Conservation (phyloP, 306 rosid genomes). For the Pterocarpus santalinus region DNA sequence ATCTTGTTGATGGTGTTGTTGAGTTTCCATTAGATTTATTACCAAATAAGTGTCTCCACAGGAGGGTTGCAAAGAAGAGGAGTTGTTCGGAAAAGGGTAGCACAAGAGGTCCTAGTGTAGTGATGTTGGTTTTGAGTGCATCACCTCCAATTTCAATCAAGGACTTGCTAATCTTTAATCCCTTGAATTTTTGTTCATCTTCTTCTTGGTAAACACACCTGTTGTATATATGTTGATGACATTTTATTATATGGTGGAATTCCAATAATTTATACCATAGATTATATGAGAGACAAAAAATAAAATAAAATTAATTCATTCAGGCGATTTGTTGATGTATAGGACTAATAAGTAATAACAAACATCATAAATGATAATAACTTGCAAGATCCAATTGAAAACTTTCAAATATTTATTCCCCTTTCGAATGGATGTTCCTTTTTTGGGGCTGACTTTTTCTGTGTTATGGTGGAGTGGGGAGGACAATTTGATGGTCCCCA, state of each 20-base stretch:
- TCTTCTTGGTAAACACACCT: constrained; percentile 97
- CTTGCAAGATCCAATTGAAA: too few species aligned
- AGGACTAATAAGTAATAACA: not conserved
- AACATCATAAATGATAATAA: not conserved
- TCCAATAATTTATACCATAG: not conserved
- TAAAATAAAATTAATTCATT: too few species aligned
- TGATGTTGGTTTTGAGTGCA: constrained; percentile 94
- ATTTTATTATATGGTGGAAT: not conserved
- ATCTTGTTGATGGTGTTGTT: constrained; percentile 42
- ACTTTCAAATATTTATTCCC: too few species aligned
- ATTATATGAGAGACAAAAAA: too few species aligned
- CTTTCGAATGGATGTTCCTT: too few species aligned
- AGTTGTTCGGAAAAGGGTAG: constrained; percentile 92
- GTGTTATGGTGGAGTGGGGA: too few species aligned
- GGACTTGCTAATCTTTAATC: constrained; percentile 88
- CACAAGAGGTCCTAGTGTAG: constrained; percentile 91
- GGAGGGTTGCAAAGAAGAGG: constrained; percentile 74
- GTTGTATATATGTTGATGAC: not conserved
- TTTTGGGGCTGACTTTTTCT: too few species aligned
- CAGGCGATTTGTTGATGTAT: too few species aligned
- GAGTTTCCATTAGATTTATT: constrained; percentile 35
- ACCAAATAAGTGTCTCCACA: constrained; percentile 80
- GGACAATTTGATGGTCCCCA: too few species aligned
- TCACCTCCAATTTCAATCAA: constrained; percentile 92
- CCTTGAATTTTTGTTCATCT: constrained; percentile 82